These are phyloP conservation scores for Talaromyces sp. DNA, from an alignment of 2,329 filamentous ascomycete genomes.

Conservation along the genomic window DNA sequence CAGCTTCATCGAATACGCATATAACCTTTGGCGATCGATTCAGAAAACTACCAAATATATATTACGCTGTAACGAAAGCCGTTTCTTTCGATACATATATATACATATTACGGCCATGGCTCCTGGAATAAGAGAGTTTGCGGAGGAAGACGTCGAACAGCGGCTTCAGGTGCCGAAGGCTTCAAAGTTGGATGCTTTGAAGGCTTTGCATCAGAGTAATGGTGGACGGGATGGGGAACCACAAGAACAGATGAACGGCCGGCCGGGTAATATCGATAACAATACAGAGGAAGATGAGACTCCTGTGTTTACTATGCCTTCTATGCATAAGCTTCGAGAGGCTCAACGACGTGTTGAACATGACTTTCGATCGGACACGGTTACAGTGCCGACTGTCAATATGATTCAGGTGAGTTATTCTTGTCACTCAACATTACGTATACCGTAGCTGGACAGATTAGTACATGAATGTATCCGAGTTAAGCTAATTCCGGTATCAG, in stretches of 20 bases:
- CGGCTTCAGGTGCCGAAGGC: neutral
- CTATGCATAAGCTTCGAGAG: slow-evolving; percentile 13
- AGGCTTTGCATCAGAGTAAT: neutral
- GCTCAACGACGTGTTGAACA: slow-evolving; percentile 16
- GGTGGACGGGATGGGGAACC: neutral
- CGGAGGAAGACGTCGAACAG: neutral
- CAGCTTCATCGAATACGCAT: slow-evolving; percentile 1
- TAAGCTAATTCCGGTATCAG: slow-evolving; percentile 18
- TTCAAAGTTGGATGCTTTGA: slow-evolving; percentile 7
- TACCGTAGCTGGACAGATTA: too few relatives aligned
- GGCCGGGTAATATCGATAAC: neutral
- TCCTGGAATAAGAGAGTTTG: slow-evolving; percentile 12
- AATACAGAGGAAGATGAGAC: neutral
- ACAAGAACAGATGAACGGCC: neutral
- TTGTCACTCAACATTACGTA: too few relatives aligned
- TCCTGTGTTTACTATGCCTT: slow-evolving; percentile 10
- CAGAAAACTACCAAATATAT: neutral
- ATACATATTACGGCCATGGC: slow-evolving; percentile 8
- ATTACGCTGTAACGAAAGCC: neutral
- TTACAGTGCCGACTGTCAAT: slow-evolving; percentile 24
- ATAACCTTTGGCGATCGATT: slow-evolving; percentile 8
- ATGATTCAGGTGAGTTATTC: slow-evolving; percentile 23
- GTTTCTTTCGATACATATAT: too few relatives aligned
- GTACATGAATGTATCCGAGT: neutral
- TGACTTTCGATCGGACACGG: slow-evolving; percentile 27